Percentiles rank a stretch among this genome's conserved stretches.
phyloP scores from a whole-genome alignment of 2,329 filamentous ascomycete species.

The Pezicula carpinea region DNA sequence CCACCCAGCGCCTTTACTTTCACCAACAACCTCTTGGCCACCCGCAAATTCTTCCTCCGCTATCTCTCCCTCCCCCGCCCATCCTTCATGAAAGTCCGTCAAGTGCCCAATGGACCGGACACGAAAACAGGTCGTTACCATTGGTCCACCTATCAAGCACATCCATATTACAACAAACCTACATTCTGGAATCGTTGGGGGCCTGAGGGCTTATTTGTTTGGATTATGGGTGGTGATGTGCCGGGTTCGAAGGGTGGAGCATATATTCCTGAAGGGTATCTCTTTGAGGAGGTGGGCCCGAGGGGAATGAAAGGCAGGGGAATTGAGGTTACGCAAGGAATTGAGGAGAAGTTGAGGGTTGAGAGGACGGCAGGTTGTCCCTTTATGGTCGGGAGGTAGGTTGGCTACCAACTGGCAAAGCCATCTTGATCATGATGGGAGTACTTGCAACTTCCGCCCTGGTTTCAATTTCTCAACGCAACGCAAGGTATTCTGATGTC shows the following conservation, averaged over 20 bases:
- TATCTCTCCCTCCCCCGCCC: constrained; percentile 56
- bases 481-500: neutral
- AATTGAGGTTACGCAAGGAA: constrained; percentile 39
- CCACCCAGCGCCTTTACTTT: constrained; percentile 32
- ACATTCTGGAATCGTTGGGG: constrained; percentile 61
- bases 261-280: constrained; percentile 46
- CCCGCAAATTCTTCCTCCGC: constrained; percentile 51
- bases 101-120: constrained; percentile 43
- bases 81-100: constrained; percentile 30
- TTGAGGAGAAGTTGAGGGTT: constrained; percentile 31
- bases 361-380: constrained; percentile 43
- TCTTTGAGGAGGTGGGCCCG: constrained; percentile 59
- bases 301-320: constrained; percentile 46
- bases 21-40: constrained; percentile 42
- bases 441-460: too few relatives aligned
- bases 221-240: constrained; percentile 39
- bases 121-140: constrained; percentile 48
- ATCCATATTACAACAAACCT: constrained; percentile 60
- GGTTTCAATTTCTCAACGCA: too few relatives aligned
- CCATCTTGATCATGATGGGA: too few relatives aligned
- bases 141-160: constrained; percentile 48
- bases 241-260: constrained; percentile 37
- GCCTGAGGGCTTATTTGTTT: constrained; percentile 44
- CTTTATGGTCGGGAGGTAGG: constrained; percentile 27
- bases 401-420: too few relatives aligned